Conservation (phyloP, 345 rosid genomes). For the Hypericum androsaemum region DNA sequence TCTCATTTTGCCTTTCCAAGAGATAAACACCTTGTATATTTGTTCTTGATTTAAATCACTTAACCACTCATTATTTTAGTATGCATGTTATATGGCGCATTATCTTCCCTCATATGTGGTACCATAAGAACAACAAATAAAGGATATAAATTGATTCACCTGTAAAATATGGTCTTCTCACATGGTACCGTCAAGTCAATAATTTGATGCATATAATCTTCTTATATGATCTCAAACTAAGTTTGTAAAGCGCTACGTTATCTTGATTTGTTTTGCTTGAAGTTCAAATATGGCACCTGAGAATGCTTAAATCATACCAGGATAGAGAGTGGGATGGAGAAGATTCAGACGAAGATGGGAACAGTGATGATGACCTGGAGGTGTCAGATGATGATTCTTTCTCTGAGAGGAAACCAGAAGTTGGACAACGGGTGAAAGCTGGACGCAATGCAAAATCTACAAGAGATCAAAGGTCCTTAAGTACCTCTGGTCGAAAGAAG, state of each 20-base stretch:
- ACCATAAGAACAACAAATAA: too few relatives aligned
- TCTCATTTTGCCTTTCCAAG: background rate
- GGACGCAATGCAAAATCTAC: constrained; percentile 36
- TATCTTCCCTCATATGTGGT: too few relatives aligned
- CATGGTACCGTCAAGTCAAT: too few relatives aligned
- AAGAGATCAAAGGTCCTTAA: constrained; percentile 38
- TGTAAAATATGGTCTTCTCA: too few relatives aligned
- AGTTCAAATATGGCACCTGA: background rate
- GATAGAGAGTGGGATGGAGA: constrained; percentile 72
- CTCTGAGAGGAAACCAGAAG: constrained; percentile 48
- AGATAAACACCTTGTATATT: constrained; percentile 1
- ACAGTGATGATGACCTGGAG: constrained; percentile 55
- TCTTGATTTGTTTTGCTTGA: background rate
- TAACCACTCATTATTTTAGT: too few relatives aligned
- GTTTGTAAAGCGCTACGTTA: background rate
- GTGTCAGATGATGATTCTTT: constrained; percentile 66
- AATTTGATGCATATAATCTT: too few relatives aligned
- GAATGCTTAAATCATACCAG: constrained; percentile 19
- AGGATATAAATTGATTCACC: too few relatives aligned
- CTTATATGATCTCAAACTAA: too few relatives aligned
- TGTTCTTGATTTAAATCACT: background rate
- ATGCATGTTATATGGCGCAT: too few relatives aligned
- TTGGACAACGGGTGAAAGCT: constrained; percentile 49
- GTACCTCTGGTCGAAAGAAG: constrained; percentile 37
- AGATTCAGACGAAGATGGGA: constrained; percentile 61